Evolutionary conservation across 352 stramenopile genomes (phyloP), one percentile per base, ranked within the genome.

Genomic region (Globisporangium barbulae): DNA sequence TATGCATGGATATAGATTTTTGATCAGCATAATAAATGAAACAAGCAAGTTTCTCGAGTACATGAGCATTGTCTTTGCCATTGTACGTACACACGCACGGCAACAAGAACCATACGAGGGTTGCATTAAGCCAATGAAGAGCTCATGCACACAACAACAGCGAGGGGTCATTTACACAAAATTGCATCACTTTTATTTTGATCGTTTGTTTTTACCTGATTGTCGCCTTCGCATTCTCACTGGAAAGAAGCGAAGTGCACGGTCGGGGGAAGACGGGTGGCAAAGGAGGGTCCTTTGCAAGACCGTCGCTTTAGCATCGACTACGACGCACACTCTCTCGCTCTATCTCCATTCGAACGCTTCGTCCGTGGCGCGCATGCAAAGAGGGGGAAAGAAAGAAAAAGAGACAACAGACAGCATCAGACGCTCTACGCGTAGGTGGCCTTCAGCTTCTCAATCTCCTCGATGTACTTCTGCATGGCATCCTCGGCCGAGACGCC

Each of bases 391-490:
- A 44, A 62, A 49, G 33, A 47, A 31, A 42, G 7, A 30, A 21
- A 53, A 9, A 15, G 5, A 33, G 6, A 5, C 10, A 21, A 48
- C 21, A 41, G 33, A 33, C 35, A 33, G 10, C 8, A 33, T 53
- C 56, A 50, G 41, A 35, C 30, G 55, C 17, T 39, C 63, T 92
- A 94, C 45, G 85, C 81, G 83, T 94, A 94, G 35, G 83, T 64
- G 44, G 77, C 81, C 85, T 94, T 88, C 71, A 86, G 85, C 69
- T 88, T 90, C 69, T 87, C 76, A 70, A 96, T 82, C 69, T 93
- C 82, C 41, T 81, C 73, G 60, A 97, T 91, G 83, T 97, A 97
- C 70, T 79, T 81, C 68, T 87, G 73, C 88, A 91, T 95, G 70
- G 89, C 89, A 57, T 95, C 85, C 60, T 95, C 85, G 58, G 82